Evolutionary conservation across 2,329 filamentous ascomycete species (phyloP), one percentile per base, ranked within the genome.

Genomic region (Beauveria pseudobassiana): DNA sequence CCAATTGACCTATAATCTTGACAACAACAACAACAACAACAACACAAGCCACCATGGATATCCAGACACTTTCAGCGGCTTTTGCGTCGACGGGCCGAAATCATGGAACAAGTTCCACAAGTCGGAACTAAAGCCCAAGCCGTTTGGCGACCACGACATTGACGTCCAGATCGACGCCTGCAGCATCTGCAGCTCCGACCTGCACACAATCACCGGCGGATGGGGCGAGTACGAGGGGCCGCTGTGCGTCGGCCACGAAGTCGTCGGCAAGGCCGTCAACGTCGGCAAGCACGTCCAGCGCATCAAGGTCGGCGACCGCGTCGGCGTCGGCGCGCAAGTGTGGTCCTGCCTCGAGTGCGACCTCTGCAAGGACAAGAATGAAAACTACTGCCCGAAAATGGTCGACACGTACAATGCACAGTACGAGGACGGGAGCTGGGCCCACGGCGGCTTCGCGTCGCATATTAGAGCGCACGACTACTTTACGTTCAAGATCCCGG

Each of bases 151-250:
- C 8, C 67, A 70, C 60, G 71, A 73, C 57, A 64, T 77, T 70
- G 88, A 91, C 69, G 83, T 92, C 70, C 85, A 88, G 73, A 87
- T 92, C 66, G 82, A 87, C 61, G 84, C 82, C 63, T 89, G 87
- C 70, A 86, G 87, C 69, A 76, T 87, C 58, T 87, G 84, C 69
- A 83, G 84, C 65, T 83, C 79, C 59, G 84, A 87, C 66, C 76
- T 87, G 16, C 84, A 86, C 73, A 85, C 80, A 26, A 74, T 85
- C 60, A 82, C 76, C 56, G 80, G 81, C 62, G 82, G 82, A 63
- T 85, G 82, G 83, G 81, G 82, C 45, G 73, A 76, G 14, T 78
- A 80, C 53, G 61, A 73, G 52, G 74, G 75, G 0, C 79, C 80
- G 2, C 70, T 83, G 45, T 82, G 80, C 55, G 81, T 84, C 4